phyloP scores from a whole-genome alignment of 75 land plant species.

The Cupressus sempervirens region DNA sequence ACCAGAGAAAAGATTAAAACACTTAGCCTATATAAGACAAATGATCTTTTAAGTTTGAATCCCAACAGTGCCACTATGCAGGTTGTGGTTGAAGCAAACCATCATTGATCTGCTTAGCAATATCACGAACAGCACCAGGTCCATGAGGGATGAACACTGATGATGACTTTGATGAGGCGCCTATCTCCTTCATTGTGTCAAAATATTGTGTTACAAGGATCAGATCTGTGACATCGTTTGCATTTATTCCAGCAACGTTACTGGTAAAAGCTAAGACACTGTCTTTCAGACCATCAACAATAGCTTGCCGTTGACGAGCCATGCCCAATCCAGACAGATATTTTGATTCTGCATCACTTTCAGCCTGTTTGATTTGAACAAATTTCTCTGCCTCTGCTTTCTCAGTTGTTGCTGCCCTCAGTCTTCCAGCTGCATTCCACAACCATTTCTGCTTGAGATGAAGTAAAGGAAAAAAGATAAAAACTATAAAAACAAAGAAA shows the following conservation, averaged over 20 bases:
- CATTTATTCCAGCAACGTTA: constrained; percentile 32
- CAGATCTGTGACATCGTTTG: constrained; percentile 41
- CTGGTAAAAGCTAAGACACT: constrained; percentile 34
- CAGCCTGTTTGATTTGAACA: constrained; percentile 37
- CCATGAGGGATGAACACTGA: constrained; percentile 42
- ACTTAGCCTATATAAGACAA: not conserved
- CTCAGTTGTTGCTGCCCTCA: constrained; percentile 19
- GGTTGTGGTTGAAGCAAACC: constrained; percentile 24
- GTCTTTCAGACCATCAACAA: constrained; percentile 43
- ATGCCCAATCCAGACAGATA: constrained; percentile 43
- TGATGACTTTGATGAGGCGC: constrained; percentile 26
- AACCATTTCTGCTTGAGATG: not conserved
- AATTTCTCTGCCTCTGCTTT: constrained; percentile 48
- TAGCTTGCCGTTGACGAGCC: constrained; percentile 39
- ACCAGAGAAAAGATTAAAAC: not conserved
- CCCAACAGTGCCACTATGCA: not conserved
- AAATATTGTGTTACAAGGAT: constrained; percentile 41
- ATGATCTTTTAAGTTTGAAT: not conserved
- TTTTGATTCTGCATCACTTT: constrained; percentile 43
- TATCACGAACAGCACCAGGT: constrained; percentile 42
- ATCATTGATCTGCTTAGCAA: constrained; percentile 38
- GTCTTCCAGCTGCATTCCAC: constrained; percentile 12
- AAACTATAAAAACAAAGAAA: not conserved
- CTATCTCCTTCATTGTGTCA: constrained; percentile 44
- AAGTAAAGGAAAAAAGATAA: not conserved